Evolutionary conservation across 495 filamentous ascomycete genomes (phyloP).

Genomic region (Terfezia boudieri): DNA sequence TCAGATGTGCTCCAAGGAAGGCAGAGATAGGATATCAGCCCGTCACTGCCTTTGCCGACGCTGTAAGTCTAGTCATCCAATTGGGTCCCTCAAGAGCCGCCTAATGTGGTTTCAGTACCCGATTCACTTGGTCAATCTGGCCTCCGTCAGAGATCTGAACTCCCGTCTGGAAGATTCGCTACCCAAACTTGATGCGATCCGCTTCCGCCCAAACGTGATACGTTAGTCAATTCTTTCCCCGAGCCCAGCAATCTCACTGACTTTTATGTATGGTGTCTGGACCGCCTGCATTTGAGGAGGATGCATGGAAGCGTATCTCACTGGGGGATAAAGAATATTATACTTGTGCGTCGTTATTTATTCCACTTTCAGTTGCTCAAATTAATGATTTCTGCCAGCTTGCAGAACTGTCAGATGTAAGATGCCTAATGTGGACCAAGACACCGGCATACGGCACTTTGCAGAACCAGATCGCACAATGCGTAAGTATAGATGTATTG

Average conservation of each 20-base stretch:
- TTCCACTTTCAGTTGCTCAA: neutral
- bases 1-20: conserved; percentile 50
- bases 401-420: conserved; percentile 36
- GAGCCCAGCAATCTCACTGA: conserved; percentile 6
- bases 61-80: conserved; percentile 26
- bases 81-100: no score
- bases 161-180: conserved; percentile 30
- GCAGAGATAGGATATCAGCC: conserved; percentile 52
- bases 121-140: conserved; percentile 54
- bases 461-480: conserved; percentile 54
- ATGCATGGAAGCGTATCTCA: conserved; percentile 51
- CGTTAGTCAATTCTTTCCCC: conserved; percentile 26
- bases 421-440: conserved; percentile 62
- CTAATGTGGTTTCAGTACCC: conserved; percentile 35
- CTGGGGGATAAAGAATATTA: conserved; percentile 31
- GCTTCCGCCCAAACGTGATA: conserved; percentile 75
- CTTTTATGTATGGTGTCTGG: conserved; percentile 27
- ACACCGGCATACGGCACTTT: conserved; percentile 44
- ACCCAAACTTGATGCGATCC: conserved; percentile 37
- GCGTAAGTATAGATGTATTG: conserved; percentile 45
- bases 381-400: neutral
- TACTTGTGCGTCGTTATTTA: conserved; percentile 2
- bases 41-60: conserved; percentile 61
- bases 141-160: conserved; percentile 44
- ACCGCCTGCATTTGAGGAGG: conserved; percentile 42